Evolutionary conservation across 805 yeast genomes (phyloP), one percentile per base, ranked within the genome.

Genomic region (Maudiozyma bulderi): DNA sequence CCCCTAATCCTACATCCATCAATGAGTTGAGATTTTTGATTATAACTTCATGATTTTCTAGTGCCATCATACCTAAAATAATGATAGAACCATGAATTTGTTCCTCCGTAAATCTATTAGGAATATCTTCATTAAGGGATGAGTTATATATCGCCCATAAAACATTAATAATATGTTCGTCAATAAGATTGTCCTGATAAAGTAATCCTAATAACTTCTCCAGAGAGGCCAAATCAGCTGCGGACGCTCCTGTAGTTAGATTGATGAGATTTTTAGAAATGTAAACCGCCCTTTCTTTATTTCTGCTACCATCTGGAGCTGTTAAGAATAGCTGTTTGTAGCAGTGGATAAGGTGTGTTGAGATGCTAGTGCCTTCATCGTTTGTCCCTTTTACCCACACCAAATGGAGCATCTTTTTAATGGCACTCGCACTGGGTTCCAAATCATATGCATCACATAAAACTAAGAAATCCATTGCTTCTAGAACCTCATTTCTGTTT

Each of bases 351-450:
- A 91, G 73, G 58, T 88, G 95, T 5, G 82, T 71, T 3, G 89
- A 82, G 39, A 93, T 83, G n/a, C 84, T 81, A 42, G 86, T 82
- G 1, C 93, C 95, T 62, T 91, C 97, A 58, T 90, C 98, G 45
- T 84, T 86, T 15, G 86, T 80, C 6, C 95, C 95, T 59, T 86
- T 87, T 77, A 86, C 84, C 99, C 99, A 93, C 2, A 93, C 93
- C 45, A 93, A 74, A 67, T 93, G 98, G 42, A 93, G 74, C 96
- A 93, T 91, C 56, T 80, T 77, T 50, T 89, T 81, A 48, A 93
- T 82, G 9, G 96, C 97, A 8, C 66, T 58, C 3, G 67, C 60
- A 2, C 95, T 80, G 28, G 77, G 78, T 52, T 83, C 86, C 31
- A 93, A 71, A 14, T 80, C 84, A 59, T 78, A 90, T 0, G 97